A percentile compares a stretch with the other conserved stretches of the same genome.
Evolutionary conservation across 1,139 yeast species (phyloP).

Genomic region (Hyphopichia khmerensis): DNA sequence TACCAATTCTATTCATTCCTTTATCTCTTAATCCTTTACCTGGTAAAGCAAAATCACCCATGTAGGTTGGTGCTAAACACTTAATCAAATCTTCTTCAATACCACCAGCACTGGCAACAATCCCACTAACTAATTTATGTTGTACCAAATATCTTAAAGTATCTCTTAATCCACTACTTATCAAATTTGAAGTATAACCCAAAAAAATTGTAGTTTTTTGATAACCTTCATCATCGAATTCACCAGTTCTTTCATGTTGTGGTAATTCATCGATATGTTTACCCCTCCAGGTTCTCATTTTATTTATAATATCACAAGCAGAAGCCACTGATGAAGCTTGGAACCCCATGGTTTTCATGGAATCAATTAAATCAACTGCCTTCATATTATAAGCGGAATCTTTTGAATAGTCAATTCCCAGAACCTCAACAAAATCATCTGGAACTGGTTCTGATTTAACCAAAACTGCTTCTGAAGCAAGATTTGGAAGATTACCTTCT

Average conservation of each 20-base stretch:
- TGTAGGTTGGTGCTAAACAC: conserved; percentile 90
- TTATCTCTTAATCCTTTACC: conserved; percentile 85
- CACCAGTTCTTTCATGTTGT: conserved; percentile 71
- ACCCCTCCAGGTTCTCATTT: conserved; percentile 94
- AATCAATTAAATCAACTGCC: conserved; percentile 72
- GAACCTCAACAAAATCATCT: conserved; percentile 69
- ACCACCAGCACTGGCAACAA: conserved; percentile 97
- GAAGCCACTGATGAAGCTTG: conserved; percentile 85
- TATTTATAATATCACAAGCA: conserved; percentile 88
- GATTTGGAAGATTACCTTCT: conserved; percentile 44
- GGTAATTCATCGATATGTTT: conserved; percentile 60
- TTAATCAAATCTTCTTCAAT: conserved; percentile 96
- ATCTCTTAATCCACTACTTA: conserved; percentile 91
- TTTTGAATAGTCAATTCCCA: conserved; percentile 85
- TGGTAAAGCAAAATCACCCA: conserved; percentile 84
- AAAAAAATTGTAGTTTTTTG: conserved; percentile 88
- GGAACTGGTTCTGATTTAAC: conserved; percentile 87
- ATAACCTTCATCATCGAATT: conserved; percentile 74
- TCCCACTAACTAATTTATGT: conserved; percentile 90
- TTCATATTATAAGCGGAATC: conserved; percentile 66
- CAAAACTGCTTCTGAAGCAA: conserved; percentile 85
- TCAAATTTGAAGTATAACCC: conserved; percentile 97
- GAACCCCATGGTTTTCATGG: conserved; percentile 97
- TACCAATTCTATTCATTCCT: conserved; percentile 98
- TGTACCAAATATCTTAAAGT: conserved; percentile 86